Base-by-base conservation (phyloP, 768 basidiomycete species). In the Pleurotus tuoliensis region DNA sequence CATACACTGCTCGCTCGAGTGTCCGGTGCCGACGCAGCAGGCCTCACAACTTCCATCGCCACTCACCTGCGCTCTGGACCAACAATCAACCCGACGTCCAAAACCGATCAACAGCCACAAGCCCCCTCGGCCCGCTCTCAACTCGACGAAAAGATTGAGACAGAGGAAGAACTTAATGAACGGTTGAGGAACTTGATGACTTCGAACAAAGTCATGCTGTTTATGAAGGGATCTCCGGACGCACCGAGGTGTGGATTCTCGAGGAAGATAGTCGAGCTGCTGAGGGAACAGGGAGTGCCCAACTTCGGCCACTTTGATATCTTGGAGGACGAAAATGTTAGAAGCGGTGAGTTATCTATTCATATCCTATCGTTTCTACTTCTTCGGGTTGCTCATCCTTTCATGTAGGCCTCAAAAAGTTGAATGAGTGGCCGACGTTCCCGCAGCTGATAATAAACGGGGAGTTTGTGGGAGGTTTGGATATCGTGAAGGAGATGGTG, bases 381-480 rank as follows among this genome's bases (percentile, higher is more conserved):
- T 45, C n/a, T 24, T 56, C 15, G 5, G 50, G 39, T 40, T 58
- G 41, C 27, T 18, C 50, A 16, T 13, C 34, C 16, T 2, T 45
- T 24, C 24, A 30, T 59, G 30, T 59, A 84, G 93, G 82, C 66
- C 79, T 87, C 52, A 87, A 87, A 72, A 81, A 76, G 59, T 66
- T 92, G 58, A 95, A 95, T 65, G 81, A 94, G 58, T 95, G 93
- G 93, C 93, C 93, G 0, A 96, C 90, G 3, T 92, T 82, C 74
- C 90, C 91, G 3, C 91, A 93, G 66, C 76, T 96, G 18, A 88
- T 94, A 61, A 76, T 94, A 50, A 84, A 91, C 2, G 95, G 97
- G 18, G 93, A 98, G 68, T 79, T 99, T 15, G 86, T 97, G 13
- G 96, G 96, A n/a, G 96, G 96, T 3, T 72, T 98, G 51, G 96